Conservation (phyloP, 2,329 filamentous ascomycete genomes). For the Stagonosporopsis rhizophila region DNA sequence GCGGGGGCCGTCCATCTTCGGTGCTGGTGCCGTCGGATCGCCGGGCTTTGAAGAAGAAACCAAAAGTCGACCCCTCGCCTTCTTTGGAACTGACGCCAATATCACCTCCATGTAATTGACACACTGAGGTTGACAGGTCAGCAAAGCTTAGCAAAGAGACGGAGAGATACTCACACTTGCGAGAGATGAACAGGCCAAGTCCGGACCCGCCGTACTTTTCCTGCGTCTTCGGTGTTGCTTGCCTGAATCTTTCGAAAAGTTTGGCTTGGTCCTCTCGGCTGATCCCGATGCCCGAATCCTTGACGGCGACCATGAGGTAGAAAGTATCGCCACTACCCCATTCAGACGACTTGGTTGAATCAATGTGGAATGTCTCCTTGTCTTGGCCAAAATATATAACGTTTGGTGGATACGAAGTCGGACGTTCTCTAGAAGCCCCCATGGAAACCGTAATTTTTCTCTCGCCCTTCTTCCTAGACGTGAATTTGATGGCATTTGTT, state of each 20-base stretch:
- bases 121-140: slow-evolving; percentile 28
- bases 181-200: slow-evolving; percentile 48
- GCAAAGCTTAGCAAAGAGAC: neutral
- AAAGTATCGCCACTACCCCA: slow-evolving; percentile 51
- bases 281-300: slow-evolving; percentile 55
- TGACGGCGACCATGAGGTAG: slow-evolving; percentile 55
- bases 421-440: slow-evolving; percentile 48
- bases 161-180: slow-evolving; percentile 37
- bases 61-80: slow-evolving; percentile 47
- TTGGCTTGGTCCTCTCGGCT: slow-evolving; percentile 49
- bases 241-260: slow-evolving; percentile 54
- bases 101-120: slow-evolving; percentile 49
- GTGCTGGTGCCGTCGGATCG: slow-evolving; percentile 28
- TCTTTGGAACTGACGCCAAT: slow-evolving; percentile 47
- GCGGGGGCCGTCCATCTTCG: slow-evolving; percentile 35
- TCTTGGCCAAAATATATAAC: slow-evolving; percentile 54
- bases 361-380: slow-evolving; percentile 47
- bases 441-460: slow-evolving; percentile 52
- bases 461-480: slow-evolving; percentile 47
- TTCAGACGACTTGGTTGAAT: slow-evolving; percentile 51
- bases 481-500: slow-evolving; percentile 59
- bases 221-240: slow-evolving; percentile 50
- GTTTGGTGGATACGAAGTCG: slow-evolving; percentile 53
- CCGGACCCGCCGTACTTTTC: slow-evolving; percentile 54
- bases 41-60: slow-evolving; percentile 48